Evolutionary conservation across 768 basidiomycete species (phyloP), one percentile per base, ranked within the genome.

Genomic region (Serendipita indica): DNA sequence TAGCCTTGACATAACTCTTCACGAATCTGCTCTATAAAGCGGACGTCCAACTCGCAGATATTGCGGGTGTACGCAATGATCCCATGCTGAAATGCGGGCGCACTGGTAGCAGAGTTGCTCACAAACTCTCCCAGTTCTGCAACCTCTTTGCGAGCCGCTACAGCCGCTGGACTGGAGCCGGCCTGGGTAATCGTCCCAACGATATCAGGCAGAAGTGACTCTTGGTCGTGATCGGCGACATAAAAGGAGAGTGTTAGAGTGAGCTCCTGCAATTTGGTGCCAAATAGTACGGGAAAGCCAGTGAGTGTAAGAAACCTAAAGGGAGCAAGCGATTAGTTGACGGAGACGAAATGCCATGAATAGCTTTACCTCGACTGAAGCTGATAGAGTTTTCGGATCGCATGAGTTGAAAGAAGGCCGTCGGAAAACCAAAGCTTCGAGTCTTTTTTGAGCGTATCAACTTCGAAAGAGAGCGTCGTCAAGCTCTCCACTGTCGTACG

Each of bases 111-210:
- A 7, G 41, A 43, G 16, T 43, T 43, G 18, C 18, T 43, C 16
- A 43, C 41, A 43, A 43, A 43, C 41, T 43, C 41, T n/a, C 41
- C 41, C 7, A 43, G 41, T 43, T 43, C 41, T 5, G 41, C 41
- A n/a, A 43, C 27, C 27, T 43, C 41, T 25, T 43, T 43, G 41
- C 41, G 41, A 7, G 41, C 41, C 6, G 16, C 16, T 6, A 43
- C 41, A 5, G 41, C 41, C 18, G 41, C 41, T 7, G 41, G 41
- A 25, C 41, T 43, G 7, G 41, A 43, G 7, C 18, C 41, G 7
- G 41, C 41, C 16, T 43, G 41, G 7, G 16, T 43, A 5, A 43
- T n/a, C 18, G 27, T 43, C 7, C 41, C 41, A 43, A 43, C 16
- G 18, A 43, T 25, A 43, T 43, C 41, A n/a, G 41, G 41, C 18